phyloP scores from a whole-genome alignment of 78 protist genomes.

The Acrasis kona region DNA sequence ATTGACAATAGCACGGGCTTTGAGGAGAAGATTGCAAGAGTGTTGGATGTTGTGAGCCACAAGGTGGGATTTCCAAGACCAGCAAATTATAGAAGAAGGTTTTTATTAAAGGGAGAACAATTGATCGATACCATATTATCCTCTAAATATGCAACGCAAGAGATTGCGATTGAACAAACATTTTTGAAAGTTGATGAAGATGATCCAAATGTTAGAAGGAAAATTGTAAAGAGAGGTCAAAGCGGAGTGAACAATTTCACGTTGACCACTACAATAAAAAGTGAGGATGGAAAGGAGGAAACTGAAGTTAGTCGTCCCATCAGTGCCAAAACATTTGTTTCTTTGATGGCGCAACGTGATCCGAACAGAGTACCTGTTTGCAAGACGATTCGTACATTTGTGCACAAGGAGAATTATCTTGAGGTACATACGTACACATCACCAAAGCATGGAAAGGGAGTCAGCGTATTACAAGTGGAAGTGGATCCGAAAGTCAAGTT shows the following conservation, averaged over 20 bases:
- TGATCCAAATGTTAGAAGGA: background rate
- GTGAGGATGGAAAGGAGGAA: background rate
- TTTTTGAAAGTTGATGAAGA: background rate
- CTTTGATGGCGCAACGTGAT: background rate
- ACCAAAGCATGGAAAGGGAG: background rate
- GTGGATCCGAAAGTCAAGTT: background rate
- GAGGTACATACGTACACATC: background rate
- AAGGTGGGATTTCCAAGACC: background rate
- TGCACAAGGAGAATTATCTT: constrained; percentile 5
- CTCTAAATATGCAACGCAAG: background rate
- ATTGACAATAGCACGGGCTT: constrained; percentile 26
- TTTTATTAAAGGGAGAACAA: background rate
- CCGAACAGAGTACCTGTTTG: background rate
- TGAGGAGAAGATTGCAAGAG: constrained; percentile 5
- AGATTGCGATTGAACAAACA: background rate
- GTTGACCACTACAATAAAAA: background rate
- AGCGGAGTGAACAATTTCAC: background rate
- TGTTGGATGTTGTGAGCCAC: background rate
- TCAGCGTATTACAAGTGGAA: background rate
- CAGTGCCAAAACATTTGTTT: constrained; percentile 6
- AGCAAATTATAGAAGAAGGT: background rate
- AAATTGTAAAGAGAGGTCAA: background rate
- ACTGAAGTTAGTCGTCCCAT: background rate
- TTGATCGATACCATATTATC: background rate
- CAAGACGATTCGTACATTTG: background rate